Conservation (phyloP, 1,284 basidiomycete species). For the Fomitopsis palustris region DNA sequence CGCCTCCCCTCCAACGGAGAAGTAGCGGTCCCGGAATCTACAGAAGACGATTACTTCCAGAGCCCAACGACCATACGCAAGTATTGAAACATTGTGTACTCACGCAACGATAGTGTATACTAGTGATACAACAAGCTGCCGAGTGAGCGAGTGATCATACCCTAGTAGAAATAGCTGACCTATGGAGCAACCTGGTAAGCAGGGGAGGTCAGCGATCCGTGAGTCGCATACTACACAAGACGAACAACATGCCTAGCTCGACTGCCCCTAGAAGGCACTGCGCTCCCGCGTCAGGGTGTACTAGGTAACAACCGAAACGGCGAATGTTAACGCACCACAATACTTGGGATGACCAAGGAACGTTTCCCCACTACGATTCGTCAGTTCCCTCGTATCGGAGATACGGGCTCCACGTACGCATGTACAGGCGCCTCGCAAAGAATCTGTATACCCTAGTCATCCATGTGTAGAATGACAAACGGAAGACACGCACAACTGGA, state of each 20-base stretch:
- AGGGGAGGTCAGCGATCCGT: background rate
- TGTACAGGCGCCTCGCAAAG: background rate
- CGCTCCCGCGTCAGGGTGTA: too few relatives aligned
- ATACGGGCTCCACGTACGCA: background rate
- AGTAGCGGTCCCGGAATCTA: background rate
- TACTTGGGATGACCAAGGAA: background rate
- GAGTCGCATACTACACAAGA: background rate
- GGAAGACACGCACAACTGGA: background rate
- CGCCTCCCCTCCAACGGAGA: background rate
- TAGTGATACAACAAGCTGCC: background rate
- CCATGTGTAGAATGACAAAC: too few relatives aligned
- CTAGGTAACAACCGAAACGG: too few relatives aligned
- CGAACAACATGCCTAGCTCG: background rate
- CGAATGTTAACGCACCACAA: background rate
- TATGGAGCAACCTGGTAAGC: background rate
- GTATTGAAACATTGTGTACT: too few relatives aligned
- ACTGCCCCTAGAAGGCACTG: background rate
- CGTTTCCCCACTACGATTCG: background rate
- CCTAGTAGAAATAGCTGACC: background rate
- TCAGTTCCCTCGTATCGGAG: background rate
- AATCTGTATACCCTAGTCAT: background rate
- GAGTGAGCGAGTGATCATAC: background rate
- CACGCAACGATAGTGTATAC: background rate
- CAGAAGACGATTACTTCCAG: too few relatives aligned
- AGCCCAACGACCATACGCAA: too few relatives aligned